Percentiles rank a stretch among this genome's conserved stretches.
Evolutionary conservation across 768 basidiomycete species (phyloP).

Genomic region (Kondoa malvinella): DNA sequence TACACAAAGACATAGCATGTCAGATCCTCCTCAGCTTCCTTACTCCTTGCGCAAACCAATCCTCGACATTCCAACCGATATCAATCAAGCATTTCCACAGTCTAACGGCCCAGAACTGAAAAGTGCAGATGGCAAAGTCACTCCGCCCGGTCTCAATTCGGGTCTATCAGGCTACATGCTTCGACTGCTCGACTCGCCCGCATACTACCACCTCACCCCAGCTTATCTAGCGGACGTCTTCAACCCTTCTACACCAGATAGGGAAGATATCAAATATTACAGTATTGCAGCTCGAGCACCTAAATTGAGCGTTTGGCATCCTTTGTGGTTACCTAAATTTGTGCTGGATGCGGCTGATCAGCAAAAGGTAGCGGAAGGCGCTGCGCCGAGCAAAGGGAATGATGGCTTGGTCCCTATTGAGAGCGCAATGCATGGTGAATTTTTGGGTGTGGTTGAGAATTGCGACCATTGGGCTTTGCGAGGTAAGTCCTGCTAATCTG

Average conservation of each 20-base stretch:
- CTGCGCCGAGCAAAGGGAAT: slow-evolving; percentile 44
- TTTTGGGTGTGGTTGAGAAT: slow-evolving; percentile 69
- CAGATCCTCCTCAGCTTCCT: slow-evolving; percentile 27
- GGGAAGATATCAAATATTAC: slow-evolving; percentile 71
- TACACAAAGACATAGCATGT: slow-evolving; percentile 19
- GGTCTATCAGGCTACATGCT: slow-evolving; percentile 76
- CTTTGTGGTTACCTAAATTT: slow-evolving; percentile 90
- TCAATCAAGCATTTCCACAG: slow-evolving; percentile 11
- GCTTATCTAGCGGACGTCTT: slow-evolving; percentile 56
- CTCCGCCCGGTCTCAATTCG: slow-evolving; percentile 39
- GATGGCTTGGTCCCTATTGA: slow-evolving; percentile 84
- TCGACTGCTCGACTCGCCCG: slow-evolving; percentile 81
- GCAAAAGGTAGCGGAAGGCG: slow-evolving; percentile 38
- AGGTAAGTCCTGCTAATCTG: slow-evolving; percentile 37
- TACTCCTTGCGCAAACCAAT: slow-evolving; percentile 38
- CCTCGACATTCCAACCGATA: slow-evolving; percentile 28
- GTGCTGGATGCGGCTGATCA: slow-evolving; percentile 73
- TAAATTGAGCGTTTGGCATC: slow-evolving; percentile 53
- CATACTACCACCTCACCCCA: slow-evolving; percentile 84
- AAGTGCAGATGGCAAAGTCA: slow-evolving; percentile 1
- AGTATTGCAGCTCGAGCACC: slow-evolving; percentile 57
- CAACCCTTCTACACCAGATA: slow-evolving; percentile 65
- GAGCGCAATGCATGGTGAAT: slow-evolving; percentile 79
- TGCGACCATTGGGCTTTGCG: slow-evolving; percentile 95
- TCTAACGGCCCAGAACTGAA: slow-evolving; percentile 17